These are phyloP conservation scores for Debaryomyces hansenii DNA, from an alignment of 805 yeast genomes.

Conservation along the genomic window DNA sequence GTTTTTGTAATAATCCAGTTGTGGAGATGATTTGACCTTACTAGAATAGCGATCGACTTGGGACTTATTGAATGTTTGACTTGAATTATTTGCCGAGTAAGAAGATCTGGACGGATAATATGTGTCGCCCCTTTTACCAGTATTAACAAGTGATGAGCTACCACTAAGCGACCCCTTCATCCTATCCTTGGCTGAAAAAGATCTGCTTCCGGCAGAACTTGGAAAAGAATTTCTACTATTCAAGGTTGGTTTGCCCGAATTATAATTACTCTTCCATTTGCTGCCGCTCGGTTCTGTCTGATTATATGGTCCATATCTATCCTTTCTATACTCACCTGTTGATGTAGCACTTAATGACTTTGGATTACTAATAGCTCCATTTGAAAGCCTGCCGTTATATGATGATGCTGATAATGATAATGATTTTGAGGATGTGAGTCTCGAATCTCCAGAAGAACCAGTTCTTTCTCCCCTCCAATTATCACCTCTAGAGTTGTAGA, in stretches of 20 bases:
- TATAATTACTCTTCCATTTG: constrained; percentile 6
- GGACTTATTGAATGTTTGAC: background rate
- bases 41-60: constrained; percentile 11
- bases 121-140: constrained; percentile 23
- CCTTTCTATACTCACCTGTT: constrained; percentile 11
- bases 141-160: constrained; percentile 17
- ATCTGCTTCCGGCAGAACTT: constrained; percentile 19
- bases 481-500: constrained; percentile 10
- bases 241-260: constrained; percentile 5
- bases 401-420: constrained; percentile 8
- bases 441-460: constrained; percentile 12
- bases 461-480: constrained; percentile 12
- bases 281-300: background rate
- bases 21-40: background rate
- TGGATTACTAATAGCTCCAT: background rate
- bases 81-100: constrained; percentile 3
- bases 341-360: constrained; percentile 2
- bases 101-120: constrained; percentile 27
- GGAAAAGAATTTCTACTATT: constrained; percentile 23
- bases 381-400: constrained; percentile 3
- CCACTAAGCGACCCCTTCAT: constrained; percentile 14
- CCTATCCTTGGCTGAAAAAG: constrained; percentile 21
- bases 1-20: constrained; percentile 8
- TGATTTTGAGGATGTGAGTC: constrained; percentile 13
- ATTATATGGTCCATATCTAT: constrained; percentile 12